Evolutionary conservation across 202 grass and related monocot species (phyloP).

Genomic region (Setaria italica): DNA sequence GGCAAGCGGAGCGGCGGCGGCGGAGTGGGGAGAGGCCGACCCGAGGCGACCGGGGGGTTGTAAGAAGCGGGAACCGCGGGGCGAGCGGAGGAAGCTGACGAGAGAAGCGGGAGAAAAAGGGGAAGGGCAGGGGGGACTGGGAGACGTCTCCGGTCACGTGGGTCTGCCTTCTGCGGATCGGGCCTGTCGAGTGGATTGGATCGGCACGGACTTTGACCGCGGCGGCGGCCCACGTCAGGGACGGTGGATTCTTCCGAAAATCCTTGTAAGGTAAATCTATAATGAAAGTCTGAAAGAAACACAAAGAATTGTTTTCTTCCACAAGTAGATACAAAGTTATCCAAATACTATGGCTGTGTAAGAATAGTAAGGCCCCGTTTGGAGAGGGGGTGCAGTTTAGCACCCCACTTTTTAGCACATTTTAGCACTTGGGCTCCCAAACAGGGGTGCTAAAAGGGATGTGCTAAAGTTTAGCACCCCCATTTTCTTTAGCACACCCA

Average conservation of each 20-base stretch:
- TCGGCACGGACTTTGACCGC: constrained; percentile 20
- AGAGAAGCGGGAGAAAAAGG: not conserved
- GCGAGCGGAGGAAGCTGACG: constrained; percentile 45
- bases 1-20: constrained; percentile 18
- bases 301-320: constrained; percentile 1
- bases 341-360: not conserved
- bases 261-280: not conserved
- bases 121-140: not conserved
- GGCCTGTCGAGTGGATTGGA: constrained; percentile 10
- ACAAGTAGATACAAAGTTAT: not conserved
- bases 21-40: constrained; percentile 12
- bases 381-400: no score
- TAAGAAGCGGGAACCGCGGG: constrained; percentile 58
- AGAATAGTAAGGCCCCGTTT: no score
- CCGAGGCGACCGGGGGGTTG: not conserved
- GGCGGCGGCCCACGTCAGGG: constrained; percentile 22
- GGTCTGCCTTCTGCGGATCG: constrained; percentile 17
- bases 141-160: constrained; percentile 40
- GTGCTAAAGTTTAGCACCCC: no score
- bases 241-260: not conserved
- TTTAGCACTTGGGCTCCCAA: no score
- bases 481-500: no score
- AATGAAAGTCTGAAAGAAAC: not conserved
- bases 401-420: no score
- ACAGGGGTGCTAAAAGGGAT: no score